Evolutionary conservation across 345 rosid species (phyloP).

Genomic region (Carallia brachiata): DNA sequence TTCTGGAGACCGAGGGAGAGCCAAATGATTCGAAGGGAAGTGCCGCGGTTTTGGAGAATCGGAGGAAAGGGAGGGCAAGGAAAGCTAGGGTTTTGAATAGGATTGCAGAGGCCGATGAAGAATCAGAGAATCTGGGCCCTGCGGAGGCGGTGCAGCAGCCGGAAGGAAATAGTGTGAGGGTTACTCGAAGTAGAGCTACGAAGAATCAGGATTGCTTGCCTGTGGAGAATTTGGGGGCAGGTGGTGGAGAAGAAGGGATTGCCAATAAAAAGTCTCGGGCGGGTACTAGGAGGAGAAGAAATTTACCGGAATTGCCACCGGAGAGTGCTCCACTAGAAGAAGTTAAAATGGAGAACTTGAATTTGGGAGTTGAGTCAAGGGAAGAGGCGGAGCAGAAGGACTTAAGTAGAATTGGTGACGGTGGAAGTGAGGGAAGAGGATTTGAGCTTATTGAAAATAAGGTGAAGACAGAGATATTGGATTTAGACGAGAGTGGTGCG

Average conservation of each 20-base stretch:
- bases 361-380: neutral
- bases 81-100: slow-evolving; percentile 33
- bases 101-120: slow-evolving; percentile 10
- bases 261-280: slow-evolving; percentile 18
- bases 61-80: slow-evolving; percentile 23
- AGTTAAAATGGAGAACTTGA: neutral
- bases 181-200: slow-evolving; percentile 16
- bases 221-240: slow-evolving; percentile 16
- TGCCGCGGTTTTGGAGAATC: slow-evolving; percentile 11
- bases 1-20: slow-evolving; percentile 10
- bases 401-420: neutral
- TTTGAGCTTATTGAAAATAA: neutral
- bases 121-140: slow-evolving; percentile 11
- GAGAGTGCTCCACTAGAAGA: neutral
- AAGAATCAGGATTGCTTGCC: slow-evolving; percentile 13
- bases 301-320: slow-evolving; percentile 23
- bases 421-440: neutral
- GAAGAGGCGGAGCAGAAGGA: slow-evolving; percentile 3
- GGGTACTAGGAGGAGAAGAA: slow-evolving; percentile 10
- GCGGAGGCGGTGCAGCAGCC: neutral
- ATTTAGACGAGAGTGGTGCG: slow-evolving; percentile 2
- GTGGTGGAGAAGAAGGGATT: slow-evolving; percentile 21
- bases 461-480: slow-evolving; percentile 9
- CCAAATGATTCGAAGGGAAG: slow-evolving; percentile 10
- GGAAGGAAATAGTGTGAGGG: slow-evolving; percentile 19